Evolutionary conservation across 2,329 filamentous ascomycete genomes (phyloP), one percentile per base, ranked within the genome.

Genomic region (Diaporthe nobilis): DNA sequence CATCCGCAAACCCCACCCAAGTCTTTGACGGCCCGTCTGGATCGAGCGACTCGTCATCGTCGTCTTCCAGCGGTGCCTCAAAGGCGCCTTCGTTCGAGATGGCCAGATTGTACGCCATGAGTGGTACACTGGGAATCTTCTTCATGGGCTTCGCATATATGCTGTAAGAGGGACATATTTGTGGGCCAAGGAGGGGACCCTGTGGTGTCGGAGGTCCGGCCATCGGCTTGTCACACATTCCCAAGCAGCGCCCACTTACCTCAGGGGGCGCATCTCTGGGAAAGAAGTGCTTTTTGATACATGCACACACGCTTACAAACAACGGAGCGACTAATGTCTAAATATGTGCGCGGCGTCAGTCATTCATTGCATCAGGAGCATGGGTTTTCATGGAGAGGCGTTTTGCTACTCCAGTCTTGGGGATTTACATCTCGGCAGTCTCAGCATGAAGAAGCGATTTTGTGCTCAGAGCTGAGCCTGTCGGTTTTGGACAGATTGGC

Each of bases 1-100:
- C 80, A n/a, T 39, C 65, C 8, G 82, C 82, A 44, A 82, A 83
- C 28, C 78, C 78, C 61, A 83, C 82, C 72, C 75, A 80, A 42
- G 80, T 89, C 70, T 89, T 83, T 80, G 82, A 82, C 22, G 85
- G 83, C 55, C 75, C 82, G 28, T 79, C 71, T 70, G 79, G 77
- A 51, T 60, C 37, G 65, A 49, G 34, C 20, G 44, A 42, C 51
- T 49, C 63, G 13, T 31, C 49, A 22, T 71, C 72, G n/a, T 68
- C 65, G 47, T 68, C 65, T 4, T 68, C 47, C 44, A 76, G 75
- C 68, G 34, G 57, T 13, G 74, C 63, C 22, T 68, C 75, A 1
- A 53, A 51, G 13, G 53, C 68, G 1, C 58, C 67, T 8, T 70
- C 71, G 8, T 72, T 65, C 17, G 76, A 77, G 71, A 60, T 73